A percentile compares a stretch with the other conserved stretches of the same genome.
These are phyloP conservation scores for Lecanicillium sp. DNA, from an alignment of 2,329 filamentous ascomycete species.

Conservation along the genomic window DNA sequence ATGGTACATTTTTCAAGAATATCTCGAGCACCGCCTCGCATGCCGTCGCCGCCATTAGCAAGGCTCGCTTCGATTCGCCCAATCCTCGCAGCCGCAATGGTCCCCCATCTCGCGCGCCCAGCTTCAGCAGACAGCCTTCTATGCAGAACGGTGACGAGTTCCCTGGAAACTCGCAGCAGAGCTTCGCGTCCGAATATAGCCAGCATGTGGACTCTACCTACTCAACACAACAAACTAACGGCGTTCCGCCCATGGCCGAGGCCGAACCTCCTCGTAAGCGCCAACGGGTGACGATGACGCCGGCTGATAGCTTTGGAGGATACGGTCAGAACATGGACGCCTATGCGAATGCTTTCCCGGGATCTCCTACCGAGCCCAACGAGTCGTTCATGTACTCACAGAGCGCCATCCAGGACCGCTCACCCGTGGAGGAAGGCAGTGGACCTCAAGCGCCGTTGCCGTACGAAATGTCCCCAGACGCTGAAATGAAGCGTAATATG, in stretches of 20 bases:
- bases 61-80: constrained; percentile 88
- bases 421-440: constrained; percentile 43
- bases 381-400: constrained; percentile 69
- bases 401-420: constrained; percentile 36
- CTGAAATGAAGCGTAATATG: constrained; percentile 73
- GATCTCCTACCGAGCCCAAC: constrained; percentile 74
- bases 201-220: constrained; percentile 67
- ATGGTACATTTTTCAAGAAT: constrained; percentile 93
- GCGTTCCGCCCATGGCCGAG: constrained; percentile 42
- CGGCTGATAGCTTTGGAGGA: constrained; percentile 52
- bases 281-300: constrained; percentile 51
- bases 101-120: constrained; percentile 54
- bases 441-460: constrained; percentile 61
- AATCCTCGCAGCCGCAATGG: constrained; percentile 61
- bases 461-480: constrained; percentile 54
- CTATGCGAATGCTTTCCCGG: constrained; percentile 45
- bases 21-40: constrained; percentile 91
- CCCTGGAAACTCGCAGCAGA: constrained; percentile 77
- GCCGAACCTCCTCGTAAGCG: constrained; percentile 79
- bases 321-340: constrained; percentile 43
- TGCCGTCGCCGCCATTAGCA: constrained; percentile 93
- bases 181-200: constrained; percentile 68
- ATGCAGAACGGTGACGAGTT: constrained; percentile 65
- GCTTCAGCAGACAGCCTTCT: constrained; percentile 65
- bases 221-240: constrained; percentile 48